A percentile compares a stretch with the other conserved stretches of the same genome.
Evolutionary conservation across 345 rosid species (phyloP).

Genomic region (Viola odorata): DNA sequence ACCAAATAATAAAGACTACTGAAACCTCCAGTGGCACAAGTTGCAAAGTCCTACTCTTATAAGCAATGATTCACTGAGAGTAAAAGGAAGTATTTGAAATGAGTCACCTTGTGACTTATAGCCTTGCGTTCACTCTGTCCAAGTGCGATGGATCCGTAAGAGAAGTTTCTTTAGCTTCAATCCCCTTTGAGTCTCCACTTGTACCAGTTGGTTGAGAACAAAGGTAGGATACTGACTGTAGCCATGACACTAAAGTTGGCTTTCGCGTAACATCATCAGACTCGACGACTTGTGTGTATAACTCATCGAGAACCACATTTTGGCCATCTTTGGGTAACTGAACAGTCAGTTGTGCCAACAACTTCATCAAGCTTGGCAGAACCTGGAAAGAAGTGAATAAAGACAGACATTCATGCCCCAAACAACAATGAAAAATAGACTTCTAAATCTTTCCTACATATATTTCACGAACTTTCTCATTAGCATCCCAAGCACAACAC

Average conservation of each 20-base stretch:
- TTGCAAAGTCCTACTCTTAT: no score
- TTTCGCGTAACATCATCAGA: constrained; percentile 94
- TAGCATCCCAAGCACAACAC: no score
- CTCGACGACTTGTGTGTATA: constrained; percentile 70
- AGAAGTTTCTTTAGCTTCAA: constrained; percentile 18
- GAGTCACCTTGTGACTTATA: constrained; percentile 25
- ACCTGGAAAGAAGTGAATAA: constrained; percentile 14
- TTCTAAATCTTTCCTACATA: no score
- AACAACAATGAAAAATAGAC: no score
- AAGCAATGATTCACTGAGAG: no score
- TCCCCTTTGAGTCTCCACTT: constrained; percentile 13
- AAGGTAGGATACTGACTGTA: constrained; percentile 72
- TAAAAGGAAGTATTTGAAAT: background rate
- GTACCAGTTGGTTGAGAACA: constrained; percentile 37
- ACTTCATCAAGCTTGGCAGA: constrained; percentile 75
- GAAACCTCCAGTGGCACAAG: no score
- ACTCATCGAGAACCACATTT: constrained; percentile 68
- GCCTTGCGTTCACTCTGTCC: constrained; percentile 34
- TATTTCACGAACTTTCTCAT: no score
- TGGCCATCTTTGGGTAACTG: constrained; percentile 74
- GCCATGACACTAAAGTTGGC: constrained; percentile 81
- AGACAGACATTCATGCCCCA: no score
- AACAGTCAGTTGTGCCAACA: constrained; percentile 55
- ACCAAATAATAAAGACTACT: no score
- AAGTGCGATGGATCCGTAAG: constrained; percentile 12